These are phyloP conservation scores for Trichosporon coremiiforme DNA, from an alignment of 1,284 basidiomycete genomes.

Conservation along the genomic window DNA sequence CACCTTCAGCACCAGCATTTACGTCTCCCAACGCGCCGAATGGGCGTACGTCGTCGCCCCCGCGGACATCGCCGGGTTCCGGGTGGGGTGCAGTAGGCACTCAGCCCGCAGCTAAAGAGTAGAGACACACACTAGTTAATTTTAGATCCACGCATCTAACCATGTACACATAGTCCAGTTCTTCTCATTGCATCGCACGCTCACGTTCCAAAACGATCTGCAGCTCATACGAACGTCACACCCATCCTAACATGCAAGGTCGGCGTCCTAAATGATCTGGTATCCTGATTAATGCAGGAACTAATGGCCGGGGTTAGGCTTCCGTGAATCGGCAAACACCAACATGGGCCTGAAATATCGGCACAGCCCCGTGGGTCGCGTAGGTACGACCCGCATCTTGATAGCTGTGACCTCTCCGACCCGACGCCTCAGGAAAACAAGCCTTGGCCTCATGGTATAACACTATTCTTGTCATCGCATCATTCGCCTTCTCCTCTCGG, in stretches of 20 bases:
- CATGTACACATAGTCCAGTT: conserved; percentile 5
- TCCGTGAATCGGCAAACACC: not conserved
- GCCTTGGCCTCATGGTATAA: not conserved
- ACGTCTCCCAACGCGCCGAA: conserved; percentile 10
- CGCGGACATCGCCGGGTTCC: conserved; percentile 12
- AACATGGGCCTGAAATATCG: no score
- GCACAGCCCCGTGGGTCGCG: not conserved
- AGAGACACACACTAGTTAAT: not conserved
- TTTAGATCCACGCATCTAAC: conserved; percentile 4
- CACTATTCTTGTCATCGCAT: conserved; percentile 1
- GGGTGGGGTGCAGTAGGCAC: conserved; percentile 17
- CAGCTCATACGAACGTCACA: no score
- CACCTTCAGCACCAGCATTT: conserved; percentile 22
- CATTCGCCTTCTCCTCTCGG: not conserved
- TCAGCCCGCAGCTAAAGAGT: not conserved
- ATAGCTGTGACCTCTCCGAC: not conserved
- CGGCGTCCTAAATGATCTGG: not conserved
- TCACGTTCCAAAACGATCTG: no score
- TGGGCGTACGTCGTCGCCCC: conserved; percentile 17
- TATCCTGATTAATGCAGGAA: not conserved
- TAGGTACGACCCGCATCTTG: not conserved
- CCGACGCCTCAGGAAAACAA: not conserved
- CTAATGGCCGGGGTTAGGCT: not conserved
- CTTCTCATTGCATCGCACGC: not conserved
- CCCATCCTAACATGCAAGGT: no score